These are phyloP conservation scores for Lichtheimia ornata DNA, from an alignment of 371 early-diverging fungal genomes.

Conservation along the genomic window DNA sequence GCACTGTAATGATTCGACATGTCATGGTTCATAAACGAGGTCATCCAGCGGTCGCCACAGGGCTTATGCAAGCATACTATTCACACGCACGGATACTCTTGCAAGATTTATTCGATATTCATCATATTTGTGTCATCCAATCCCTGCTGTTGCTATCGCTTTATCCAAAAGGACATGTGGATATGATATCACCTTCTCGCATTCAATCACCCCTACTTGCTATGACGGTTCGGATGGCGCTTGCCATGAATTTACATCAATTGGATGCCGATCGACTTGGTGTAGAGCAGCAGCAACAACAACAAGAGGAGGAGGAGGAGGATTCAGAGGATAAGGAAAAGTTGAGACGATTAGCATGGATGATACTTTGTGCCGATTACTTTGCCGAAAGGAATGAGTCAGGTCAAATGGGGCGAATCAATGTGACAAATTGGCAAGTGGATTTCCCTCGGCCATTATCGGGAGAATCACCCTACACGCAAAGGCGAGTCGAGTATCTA, in stretches of 20 bases:
- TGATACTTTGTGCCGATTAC: conserved; percentile 46
- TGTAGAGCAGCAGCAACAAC: background rate
- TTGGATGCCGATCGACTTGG: conserved; percentile 18
- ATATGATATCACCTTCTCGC: conserved; percentile 34
- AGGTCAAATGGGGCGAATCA: conserved; percentile 32
- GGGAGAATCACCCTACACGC: conserved; percentile 12
- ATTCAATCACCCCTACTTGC: conserved; percentile 25
- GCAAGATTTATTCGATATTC: conserved; percentile 45
- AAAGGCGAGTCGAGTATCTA: conserved; percentile 26
- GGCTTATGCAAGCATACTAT: conserved; percentile 36
- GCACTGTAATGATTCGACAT: conserved; percentile 42
- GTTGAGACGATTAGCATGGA: conserved; percentile 43
- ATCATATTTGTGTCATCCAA: conserved; percentile 40
- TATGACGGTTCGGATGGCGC: conserved; percentile 32
- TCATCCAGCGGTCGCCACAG: conserved; percentile 25
- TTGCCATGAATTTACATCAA: conserved; percentile 41
- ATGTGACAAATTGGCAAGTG: conserved; percentile 42
- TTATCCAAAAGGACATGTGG: conserved; percentile 37
- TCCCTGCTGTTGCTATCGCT: conserved; percentile 43
- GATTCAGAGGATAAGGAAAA: conserved; percentile 35
- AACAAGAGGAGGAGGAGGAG: background rate
- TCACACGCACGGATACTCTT: conserved; percentile 37
- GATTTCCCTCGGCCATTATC: conserved; percentile 42
- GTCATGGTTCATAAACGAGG: conserved; percentile 30
- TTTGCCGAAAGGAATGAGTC: conserved; percentile 39